Base-by-base conservation (phyloP, 2,329 filamentous ascomycete species). In the Trichophaea hybrida region DNA sequence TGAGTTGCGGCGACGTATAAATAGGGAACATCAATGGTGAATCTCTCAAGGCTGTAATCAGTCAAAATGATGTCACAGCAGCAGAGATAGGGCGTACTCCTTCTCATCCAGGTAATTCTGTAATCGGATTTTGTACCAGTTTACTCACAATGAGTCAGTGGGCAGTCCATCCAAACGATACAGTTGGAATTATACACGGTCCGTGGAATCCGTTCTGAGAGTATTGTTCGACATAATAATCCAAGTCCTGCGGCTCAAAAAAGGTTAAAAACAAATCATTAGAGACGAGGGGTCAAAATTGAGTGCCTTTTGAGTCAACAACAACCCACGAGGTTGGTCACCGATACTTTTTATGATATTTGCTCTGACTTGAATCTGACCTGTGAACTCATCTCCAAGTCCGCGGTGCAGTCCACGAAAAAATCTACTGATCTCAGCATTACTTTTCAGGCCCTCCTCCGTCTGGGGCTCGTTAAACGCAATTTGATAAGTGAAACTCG, bases 81-180 rank as follows among this genome's bases (percentile, higher is more conserved):
- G 24, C 24, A 24, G 24, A 24, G 24, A 24, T 24, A 24, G 24
- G 24, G 3, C 24, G 3, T 24, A 24, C 24, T 69, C 68, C 60
- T 73, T 70, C 61, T 96, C 93, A 64, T 96, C 88, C 44, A 87
- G 79, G 70, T 77, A 86, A 72, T 94, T 95, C 64, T 84, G 72
- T 71, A 80, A 75, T 17, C 80, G 76, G 2, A 80, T 85, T 48
- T 89, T 82, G 74, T 98, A 98, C 87, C 88, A 96, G 73, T 90
- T 65, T 52, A 66, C 61, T 55, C 24, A 24, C 24, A 24, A 24
- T 24, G 24, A 24, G 24, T 24, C 24, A 24, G 24, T 24, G 3
- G 24, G 3, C 24, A 24, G 24, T 3, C 24, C 24, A 24, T 2
- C 24, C 24, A 24, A 24, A 24, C 24, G 24, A 24, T 24, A 24